phyloP scores from a whole-genome alignment of 139 green algal genomes.

The Chlorella sp. region DNA sequence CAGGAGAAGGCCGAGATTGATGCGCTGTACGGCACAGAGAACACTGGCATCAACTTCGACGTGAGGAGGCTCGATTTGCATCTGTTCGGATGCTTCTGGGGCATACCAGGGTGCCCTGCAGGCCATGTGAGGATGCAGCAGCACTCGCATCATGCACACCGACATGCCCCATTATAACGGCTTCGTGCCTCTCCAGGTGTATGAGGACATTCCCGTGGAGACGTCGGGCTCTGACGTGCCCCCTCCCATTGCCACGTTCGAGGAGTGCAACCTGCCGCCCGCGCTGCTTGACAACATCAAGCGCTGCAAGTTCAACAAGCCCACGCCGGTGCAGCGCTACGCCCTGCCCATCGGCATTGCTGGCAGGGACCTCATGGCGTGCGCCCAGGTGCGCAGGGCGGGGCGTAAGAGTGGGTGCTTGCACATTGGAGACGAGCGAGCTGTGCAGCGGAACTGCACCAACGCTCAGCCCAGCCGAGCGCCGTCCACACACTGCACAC shows the following conservation, averaged over 20 bases:
- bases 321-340: constrained; percentile 95
- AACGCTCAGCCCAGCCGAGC: no score
- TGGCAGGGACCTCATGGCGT: constrained; percentile 95
- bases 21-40: constrained; percentile 56
- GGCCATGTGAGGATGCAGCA: neutral
- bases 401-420: no score
- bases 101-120: neutral
- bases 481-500: no score
- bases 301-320: constrained; percentile 96
- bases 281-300: constrained; percentile 82
- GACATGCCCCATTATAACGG: neutral
- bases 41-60: constrained; percentile 98
- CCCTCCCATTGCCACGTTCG: constrained; percentile 74
- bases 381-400: constrained; percentile 55
- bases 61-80: no score
- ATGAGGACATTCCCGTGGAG: constrained; percentile 98
- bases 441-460: no score
- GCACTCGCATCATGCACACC: neutral
- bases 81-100: no score
- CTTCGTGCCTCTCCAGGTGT: no score
- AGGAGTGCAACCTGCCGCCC: constrained; percentile 72
- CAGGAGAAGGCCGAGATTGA: constrained; percentile 53
- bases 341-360: constrained; percentile 92
- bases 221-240: constrained; percentile 80
- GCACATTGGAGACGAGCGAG: no score